Percentiles rank a stretch among this genome's conserved stretches.
These are phyloP conservation scores for Dichotomopilus funicola DNA, from an alignment of 2,329 filamentous ascomycete species.

Conservation along the genomic window DNA sequence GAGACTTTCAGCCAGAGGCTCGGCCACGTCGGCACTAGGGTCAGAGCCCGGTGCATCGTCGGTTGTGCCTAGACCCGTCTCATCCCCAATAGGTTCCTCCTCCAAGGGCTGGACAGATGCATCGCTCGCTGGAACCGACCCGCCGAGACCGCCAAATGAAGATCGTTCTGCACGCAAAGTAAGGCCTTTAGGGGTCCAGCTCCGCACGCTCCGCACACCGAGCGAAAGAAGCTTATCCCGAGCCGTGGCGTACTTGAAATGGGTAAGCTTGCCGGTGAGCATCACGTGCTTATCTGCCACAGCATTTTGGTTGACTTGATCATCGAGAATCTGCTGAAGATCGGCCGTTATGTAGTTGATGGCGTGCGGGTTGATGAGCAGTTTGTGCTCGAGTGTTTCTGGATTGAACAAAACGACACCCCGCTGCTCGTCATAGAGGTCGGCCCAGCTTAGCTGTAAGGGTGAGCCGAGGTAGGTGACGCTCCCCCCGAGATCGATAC, in stretches of 20 bases:
- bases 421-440: neutral
- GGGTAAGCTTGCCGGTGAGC: neutral
- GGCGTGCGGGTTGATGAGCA: neutral
- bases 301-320: neutral
- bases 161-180: neutral
- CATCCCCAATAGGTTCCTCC: neutral
- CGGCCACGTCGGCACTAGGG: neutral
- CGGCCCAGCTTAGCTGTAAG: neutral
- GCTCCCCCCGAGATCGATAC: neutral
- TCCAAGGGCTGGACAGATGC: neutral
- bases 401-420: neutral
- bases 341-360: neutral
- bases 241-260: neutral
- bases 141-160: neutral
- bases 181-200: neutral
- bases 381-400: neutral
- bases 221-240: neutral
- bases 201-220: neutral
- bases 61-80: neutral
- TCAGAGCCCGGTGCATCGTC: neutral
- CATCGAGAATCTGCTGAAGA: neutral
- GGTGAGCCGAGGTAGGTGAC: neutral
- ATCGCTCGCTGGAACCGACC: neutral
- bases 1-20: neutral
- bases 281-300: neutral